Conservation (phyloP, 225 moss, liverwort and hornwort species). For the Polytrichum formosum region DNA sequence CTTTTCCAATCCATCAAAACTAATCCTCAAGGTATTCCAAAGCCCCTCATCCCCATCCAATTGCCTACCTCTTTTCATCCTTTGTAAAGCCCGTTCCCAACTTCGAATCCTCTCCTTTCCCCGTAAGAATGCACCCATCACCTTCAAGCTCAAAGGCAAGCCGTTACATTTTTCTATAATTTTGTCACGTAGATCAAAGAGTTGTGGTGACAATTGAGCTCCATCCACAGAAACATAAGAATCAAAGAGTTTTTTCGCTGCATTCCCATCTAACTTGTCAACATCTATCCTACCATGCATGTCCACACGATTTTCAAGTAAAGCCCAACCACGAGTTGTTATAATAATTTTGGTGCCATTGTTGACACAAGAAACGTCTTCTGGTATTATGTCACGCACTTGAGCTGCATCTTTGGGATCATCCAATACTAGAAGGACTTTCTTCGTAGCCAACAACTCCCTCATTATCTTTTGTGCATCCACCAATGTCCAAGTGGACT, state of each 20-base stretch:
- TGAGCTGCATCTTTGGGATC: neutral
- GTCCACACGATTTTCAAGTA: neutral
- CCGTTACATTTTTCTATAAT: neutral
- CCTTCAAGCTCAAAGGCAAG: constrained; percentile 8
- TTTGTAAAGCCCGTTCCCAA: constrained; percentile 1
- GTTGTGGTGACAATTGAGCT: neutral
- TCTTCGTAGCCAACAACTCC: neutral
- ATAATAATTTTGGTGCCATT: neutral
- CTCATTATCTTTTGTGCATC: neutral
- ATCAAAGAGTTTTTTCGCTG: neutral
- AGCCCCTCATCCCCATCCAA: neutral
- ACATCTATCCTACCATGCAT: neutral
- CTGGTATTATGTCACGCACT: neutral
- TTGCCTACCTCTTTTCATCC: neutral
- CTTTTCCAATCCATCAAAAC: neutral
- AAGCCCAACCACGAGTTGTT: neutral
- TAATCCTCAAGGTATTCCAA: neutral
- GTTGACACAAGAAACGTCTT: neutral
- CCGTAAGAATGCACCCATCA: neutral
- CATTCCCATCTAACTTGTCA: neutral
- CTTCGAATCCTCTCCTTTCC: neutral
- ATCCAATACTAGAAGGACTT: neutral
- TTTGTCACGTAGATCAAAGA: neutral
- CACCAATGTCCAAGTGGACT: neutral
- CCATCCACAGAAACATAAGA: neutral